Evolutionary conservation across 2,329 filamentous ascomycete species (phyloP), one percentile per base, ranked within the genome.

Genomic region (Whalleya microplaca): DNA sequence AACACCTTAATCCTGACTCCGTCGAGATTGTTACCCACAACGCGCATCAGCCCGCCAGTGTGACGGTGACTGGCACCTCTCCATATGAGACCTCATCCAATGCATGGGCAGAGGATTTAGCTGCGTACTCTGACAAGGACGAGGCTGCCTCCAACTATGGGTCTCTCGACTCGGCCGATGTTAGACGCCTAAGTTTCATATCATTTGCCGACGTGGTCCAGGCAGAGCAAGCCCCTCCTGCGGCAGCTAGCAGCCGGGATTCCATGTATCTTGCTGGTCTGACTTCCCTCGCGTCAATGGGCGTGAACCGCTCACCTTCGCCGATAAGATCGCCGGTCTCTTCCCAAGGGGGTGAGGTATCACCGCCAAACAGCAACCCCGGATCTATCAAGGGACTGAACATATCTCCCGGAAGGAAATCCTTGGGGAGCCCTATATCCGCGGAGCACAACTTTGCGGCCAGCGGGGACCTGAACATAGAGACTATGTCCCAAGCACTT

Each of bases 141-240:
- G 90, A 94, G 63, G 80, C 80, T 21, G 85, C 85, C 1, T 90
- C 88, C 55, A 91, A 86, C 70, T 94, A 94, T 72, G 91, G 88
- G 29, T 86, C 88, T 45, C 78, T 94, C 59, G 92, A 96, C 68
- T 84, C 82, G 41, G 82, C 85, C 45, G 93, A 96, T 67, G 84
- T 96, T 18, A 87, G 91, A 45, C 86, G 94, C 20, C 77, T 98
- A 60, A 95, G 90, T 72, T 98, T 98, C 76, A 96, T 98, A 71
- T 96, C 92, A 7, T 98, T 98, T 74, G 93, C 94, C 59, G 94
- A 98, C 68, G 92, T 98, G 9, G 92, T 98, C 41, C 92, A 96
- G 71, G 84, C 88, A 32, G 91, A 95, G 72, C 90, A 94, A 67
- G 85, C 84, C 27, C 83, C 86, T 56, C 77, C 79, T 32, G 77